Evolutionary conservation across 352 stramenopile species (phyloP).

Genomic region (Phytophthora vignae): DNA sequence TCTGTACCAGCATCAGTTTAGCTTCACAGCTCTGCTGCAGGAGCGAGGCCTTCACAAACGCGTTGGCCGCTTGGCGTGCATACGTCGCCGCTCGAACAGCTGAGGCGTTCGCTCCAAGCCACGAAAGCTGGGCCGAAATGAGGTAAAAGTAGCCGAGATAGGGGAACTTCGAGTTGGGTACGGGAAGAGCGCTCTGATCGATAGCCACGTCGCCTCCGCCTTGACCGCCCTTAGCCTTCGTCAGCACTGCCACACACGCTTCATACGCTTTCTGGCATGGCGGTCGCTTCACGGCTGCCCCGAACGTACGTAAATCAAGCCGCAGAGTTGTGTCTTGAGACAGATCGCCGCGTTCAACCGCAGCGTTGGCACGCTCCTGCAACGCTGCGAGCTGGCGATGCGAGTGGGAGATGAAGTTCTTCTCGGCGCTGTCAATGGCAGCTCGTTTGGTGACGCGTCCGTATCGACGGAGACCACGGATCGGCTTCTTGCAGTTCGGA

Average conservation of each 20-base stretch:
- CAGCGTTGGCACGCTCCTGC: constrained; percentile 35
- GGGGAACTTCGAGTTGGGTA: constrained; percentile 43
- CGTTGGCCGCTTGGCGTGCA: constrained; percentile 17
- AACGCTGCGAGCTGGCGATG: constrained; percentile 27
- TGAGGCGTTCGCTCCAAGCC: background rate
- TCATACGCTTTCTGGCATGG: constrained; percentile 47
- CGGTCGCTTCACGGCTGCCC: constrained; percentile 25
- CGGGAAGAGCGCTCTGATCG: constrained; percentile 28
- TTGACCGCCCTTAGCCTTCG: constrained; percentile 29
- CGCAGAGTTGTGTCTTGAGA: constrained; percentile 27
- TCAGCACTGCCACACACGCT: constrained; percentile 42
- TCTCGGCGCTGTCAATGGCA: constrained; percentile 51
- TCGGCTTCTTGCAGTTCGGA: constrained; percentile 53
- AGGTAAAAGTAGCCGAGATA: constrained; percentile 43
- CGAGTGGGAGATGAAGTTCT: constrained; percentile 53
- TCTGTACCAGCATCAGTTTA: constrained; percentile 36
- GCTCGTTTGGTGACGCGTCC: constrained; percentile 51
- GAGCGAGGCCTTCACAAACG: constrained; percentile 29
- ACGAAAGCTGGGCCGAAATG: constrained; percentile 35
- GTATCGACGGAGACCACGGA: constrained; percentile 55
- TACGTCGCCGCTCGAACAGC: constrained; percentile 12
- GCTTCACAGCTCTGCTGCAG: constrained; percentile 25
- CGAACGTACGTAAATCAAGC: constrained; percentile 35
- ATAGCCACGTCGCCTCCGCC: constrained; percentile 33
- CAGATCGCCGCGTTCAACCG: constrained; percentile 19